phyloP scores from a whole-genome alignment of 1,284 basidiomycete species.

The Boletus chippewaensis region DNA sequence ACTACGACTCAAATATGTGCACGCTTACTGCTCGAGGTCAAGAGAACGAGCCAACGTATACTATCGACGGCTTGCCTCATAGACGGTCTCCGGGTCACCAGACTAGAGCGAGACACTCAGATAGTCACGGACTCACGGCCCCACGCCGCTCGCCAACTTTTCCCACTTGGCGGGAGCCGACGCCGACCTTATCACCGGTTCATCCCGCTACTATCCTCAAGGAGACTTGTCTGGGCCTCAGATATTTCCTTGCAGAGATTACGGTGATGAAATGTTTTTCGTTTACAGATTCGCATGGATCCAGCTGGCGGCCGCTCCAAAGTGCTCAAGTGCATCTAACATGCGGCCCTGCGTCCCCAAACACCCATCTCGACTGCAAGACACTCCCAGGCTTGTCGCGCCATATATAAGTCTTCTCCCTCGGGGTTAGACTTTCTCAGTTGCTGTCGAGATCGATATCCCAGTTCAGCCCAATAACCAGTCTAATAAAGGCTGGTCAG shows the following conservation, averaged over 20 bases:
- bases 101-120: too few relatives aligned
- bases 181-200: too few relatives aligned
- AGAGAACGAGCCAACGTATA: too few relatives aligned
- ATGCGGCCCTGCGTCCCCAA: not conserved
- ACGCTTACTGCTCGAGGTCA: too few relatives aligned
- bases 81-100: too few relatives aligned
- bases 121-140: too few relatives aligned
- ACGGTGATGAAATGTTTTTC: not conserved
- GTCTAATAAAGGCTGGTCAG: not conserved
- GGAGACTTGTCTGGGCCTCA: too few relatives aligned
- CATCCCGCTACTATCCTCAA: too few relatives aligned
- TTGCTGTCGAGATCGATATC: not conserved
- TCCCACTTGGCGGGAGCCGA: too few relatives aligned
- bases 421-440: conserved; percentile 4
- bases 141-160: too few relatives aligned
- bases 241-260: not conserved
- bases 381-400: conserved; percentile 16
- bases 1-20: too few relatives aligned
- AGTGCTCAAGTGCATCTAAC: not conserved
- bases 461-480: not conserved
- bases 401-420: conserved; percentile 12
- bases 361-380: not conserved
- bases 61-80: too few relatives aligned
- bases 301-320: not conserved
- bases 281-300: not conserved